phyloP scores from a whole-genome alignment of 257 asterid genomes.

The Prunella vulgaris region DNA sequence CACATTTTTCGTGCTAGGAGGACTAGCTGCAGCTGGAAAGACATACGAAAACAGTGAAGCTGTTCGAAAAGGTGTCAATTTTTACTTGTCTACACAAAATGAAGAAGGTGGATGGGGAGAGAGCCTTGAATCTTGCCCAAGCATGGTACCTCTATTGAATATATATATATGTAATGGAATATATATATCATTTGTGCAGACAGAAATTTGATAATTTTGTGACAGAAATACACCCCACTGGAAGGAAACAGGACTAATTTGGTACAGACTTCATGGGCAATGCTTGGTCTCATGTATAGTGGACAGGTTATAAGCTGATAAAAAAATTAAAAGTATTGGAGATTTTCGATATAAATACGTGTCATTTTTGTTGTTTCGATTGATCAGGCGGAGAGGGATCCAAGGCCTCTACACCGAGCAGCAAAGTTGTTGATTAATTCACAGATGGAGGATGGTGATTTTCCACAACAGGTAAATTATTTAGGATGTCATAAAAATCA shows the following conservation, averaged over 20 bases:
- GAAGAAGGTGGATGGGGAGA: slow-evolving; percentile 96
- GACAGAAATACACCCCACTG: slow-evolving; percentile 68
- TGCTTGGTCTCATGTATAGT: slow-evolving; percentile 69
- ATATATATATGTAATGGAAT: background rate
- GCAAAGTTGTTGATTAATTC: slow-evolving; percentile 68
- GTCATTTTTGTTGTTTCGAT: background rate
- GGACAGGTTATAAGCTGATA: slow-evolving; percentile 50
- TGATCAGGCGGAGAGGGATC: slow-evolving; percentile 61
- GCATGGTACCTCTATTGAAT: slow-evolving; percentile 43
- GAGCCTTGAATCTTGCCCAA: slow-evolving; percentile 69
- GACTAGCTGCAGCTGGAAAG: slow-evolving; percentile 50
- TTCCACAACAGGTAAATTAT: slow-evolving; percentile 66
- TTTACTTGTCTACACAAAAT: slow-evolving; percentile 51
- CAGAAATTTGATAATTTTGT: background rate
- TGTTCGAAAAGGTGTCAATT: slow-evolving; percentile 48
- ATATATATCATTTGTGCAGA: background rate
- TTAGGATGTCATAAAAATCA: background rate
- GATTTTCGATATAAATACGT: background rate
- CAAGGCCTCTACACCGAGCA: slow-evolving; percentile 65
- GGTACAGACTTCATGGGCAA: slow-evolving; percentile 89
- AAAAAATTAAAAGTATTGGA: no score
- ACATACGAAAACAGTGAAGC: slow-evolving; percentile 50
- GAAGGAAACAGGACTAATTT: slow-evolving; percentile 70
- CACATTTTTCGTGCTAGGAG: slow-evolving; percentile 53
- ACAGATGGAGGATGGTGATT: slow-evolving; percentile 75